Evolutionary conservation across 208 protist species (phyloP), one percentile per base, ranked within the genome.

Genomic region (Acanthamoeba royreba): DNA sequence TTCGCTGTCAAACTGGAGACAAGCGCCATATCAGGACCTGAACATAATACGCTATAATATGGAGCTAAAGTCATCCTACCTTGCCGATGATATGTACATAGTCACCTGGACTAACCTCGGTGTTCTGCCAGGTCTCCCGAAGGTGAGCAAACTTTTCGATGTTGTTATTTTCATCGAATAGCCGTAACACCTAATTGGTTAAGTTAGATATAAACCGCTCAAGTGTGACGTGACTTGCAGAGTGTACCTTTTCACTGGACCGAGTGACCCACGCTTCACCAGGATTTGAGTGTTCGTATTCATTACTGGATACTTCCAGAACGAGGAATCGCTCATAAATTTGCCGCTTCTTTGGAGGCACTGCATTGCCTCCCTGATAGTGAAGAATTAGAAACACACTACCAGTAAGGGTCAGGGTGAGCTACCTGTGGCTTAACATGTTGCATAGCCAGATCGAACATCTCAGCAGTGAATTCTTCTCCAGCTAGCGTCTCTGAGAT

Each of bases 391-490:
- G 25, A 61, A 69, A 69, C 33, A 31, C 7, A 19, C 40, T 42
- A 81, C 3, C 35, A 81, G 69, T 22, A 81, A 33, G 40, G 69
- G 69, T 22, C 7, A 40, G 40, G 69, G 25, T 25, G 69, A 33
- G n/a, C 66, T 19, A 35, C n/a, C 25, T 87, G 42, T 0, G 31
- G 28, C 47, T 86, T 40, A 2, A 88, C 33, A 19, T 79, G 69
- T 25, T 46, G 83, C 83, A 89, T 89, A 15, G 83, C 83, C 47
- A 69, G 35, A 33, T 89, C 83, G 43, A 89, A 89, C 83, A 89
- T 89, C 31, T 89, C 83, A 0, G 47, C 83, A 4, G 83, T 89
- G 33, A 89, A 89, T 31, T 89, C 83, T 45, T 89, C 83, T 7
- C 42, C 22, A 19, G 69, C 69, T 4, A 79, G 7, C 0, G 38